A percentile compares a stretch with the other conserved stretches of the same genome.
phyloP scores from a whole-genome alignment of 2,329 filamentous ascomycete genomes.

The Coniochaeta sp. region DNA sequence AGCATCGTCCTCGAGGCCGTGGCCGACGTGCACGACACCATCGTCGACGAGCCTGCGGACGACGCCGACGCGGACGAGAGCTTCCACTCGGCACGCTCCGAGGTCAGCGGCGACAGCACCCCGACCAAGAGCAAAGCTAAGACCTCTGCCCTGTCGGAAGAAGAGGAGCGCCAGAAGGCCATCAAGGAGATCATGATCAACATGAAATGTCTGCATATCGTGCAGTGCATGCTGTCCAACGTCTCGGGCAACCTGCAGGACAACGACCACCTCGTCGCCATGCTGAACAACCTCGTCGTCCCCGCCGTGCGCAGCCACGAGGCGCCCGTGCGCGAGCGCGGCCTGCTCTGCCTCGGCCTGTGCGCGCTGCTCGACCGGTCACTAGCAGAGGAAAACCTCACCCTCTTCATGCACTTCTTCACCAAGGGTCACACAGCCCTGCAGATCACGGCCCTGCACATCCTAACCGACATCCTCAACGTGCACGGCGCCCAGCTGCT shows the following conservation, averaged over 20 bases:
- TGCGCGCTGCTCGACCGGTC: constrained; percentile 89
- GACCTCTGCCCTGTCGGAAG: constrained; percentile 45
- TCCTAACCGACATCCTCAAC: constrained; percentile 86
- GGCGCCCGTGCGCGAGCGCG: constrained; percentile 83
- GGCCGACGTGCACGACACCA: constrained; percentile 92
- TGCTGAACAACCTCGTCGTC: constrained; percentile 95
- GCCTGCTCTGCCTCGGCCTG: constrained; percentile 80
- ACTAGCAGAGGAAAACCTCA: constrained; percentile 85
- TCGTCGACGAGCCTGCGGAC: constrained; percentile 61
- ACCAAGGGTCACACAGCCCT: constrained; percentile 84
- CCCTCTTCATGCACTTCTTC: constrained; percentile 93
- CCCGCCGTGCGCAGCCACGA: constrained; percentile 92
- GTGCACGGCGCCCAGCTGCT: constrained; percentile 78
- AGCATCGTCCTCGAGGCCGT: constrained; percentile 86
- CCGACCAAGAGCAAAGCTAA: constrained; percentile 37
- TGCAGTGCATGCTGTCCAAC: constrained; percentile 95
- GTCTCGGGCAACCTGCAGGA: constrained; percentile 81
- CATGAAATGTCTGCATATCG: constrained; percentile 96
- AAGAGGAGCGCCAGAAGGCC: constrained; percentile 65
- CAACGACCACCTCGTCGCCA: constrained; percentile 88
- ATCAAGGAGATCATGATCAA: constrained; percentile 92
- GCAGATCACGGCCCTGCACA: constrained; percentile 84
- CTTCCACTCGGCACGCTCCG: constrained; percentile 89
- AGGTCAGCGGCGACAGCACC: constrained; percentile 63
- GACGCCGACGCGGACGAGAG: constrained; percentile 66